phyloP scores from a whole-genome alignment of 2,329 filamentous ascomycete genomes.

The Apiospora pterosperma region DNA sequence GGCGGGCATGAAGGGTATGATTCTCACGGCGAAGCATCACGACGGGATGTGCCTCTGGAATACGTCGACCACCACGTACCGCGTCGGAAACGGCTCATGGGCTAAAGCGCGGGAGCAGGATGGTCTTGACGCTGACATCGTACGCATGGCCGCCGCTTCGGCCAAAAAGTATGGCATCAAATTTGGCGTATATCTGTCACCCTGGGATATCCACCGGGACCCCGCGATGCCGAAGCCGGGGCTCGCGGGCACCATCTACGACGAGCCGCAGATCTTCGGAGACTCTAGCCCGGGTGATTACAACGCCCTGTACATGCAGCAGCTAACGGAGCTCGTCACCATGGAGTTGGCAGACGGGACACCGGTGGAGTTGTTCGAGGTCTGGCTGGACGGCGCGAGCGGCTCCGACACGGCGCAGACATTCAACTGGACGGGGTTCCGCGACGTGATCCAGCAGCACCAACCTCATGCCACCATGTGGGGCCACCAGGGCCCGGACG shows the following conservation, averaged over 20 bases:
- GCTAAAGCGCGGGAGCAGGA: slow-evolving; percentile 21
- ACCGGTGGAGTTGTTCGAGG: slow-evolving; percentile 21
- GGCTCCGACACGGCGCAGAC: slow-evolving; percentile 26
- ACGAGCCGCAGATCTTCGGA: slow-evolving; percentile 32
- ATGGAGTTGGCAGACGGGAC: slow-evolving; percentile 16
- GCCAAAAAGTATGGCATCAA: slow-evolving; percentile 29
- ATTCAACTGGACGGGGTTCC: slow-evolving; percentile 26
- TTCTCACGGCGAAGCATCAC: slow-evolving; percentile 33
- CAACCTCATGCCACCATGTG: slow-evolving; percentile 26
- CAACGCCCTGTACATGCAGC: slow-evolving; percentile 27
- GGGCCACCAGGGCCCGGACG: slow-evolving; percentile 28
- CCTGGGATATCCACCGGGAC: slow-evolving; percentile 34
- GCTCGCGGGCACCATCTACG: slow-evolving; percentile 26
- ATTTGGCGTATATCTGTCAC: slow-evolving; percentile 31
- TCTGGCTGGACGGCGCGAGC: slow-evolving; percentile 30
- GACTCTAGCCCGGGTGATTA: slow-evolving; percentile 27
- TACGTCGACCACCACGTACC: slow-evolving; percentile 30
- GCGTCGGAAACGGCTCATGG: slow-evolving; percentile 28
- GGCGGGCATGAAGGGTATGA: slow-evolving; percentile 30
- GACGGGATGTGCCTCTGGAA: slow-evolving; percentile 34
- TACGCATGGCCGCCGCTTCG: slow-evolving; percentile 27
- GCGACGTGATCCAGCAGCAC: slow-evolving; percentile 24
- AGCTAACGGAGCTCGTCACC: slow-evolving; percentile 23
- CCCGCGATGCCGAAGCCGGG: slow-evolving; percentile 30
- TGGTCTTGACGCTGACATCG: slow-evolving; percentile 26